These are phyloP conservation scores for Phaffomyces antillensis DNA, from an alignment of 805 yeast genomes.

Conservation along the genomic window DNA sequence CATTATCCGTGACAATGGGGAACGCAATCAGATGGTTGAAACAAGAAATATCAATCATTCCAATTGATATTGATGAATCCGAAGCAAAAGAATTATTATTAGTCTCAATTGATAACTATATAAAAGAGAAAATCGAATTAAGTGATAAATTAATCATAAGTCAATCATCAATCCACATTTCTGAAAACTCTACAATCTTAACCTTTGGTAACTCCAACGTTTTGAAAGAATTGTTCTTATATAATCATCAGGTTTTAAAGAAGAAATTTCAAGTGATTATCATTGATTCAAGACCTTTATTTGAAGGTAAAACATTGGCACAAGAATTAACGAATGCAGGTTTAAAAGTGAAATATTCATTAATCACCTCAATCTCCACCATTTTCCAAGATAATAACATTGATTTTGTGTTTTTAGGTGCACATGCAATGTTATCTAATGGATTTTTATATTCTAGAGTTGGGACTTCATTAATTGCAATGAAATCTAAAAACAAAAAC, in stretches of 20 bases:
- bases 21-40: constrained; percentile 96
- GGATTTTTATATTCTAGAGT: constrained; percentile 91
- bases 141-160: constrained; percentile 80
- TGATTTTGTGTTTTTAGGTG: constrained; percentile 88
- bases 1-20: constrained; percentile 92
- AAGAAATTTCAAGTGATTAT: constrained; percentile 75
- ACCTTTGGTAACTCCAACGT: constrained; percentile 89
- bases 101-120: constrained; percentile 69
- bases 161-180: constrained; percentile 70
- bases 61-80: constrained; percentile 52
- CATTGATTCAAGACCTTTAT: constrained; percentile 89
- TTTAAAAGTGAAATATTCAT: constrained; percentile 65
- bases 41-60: constrained; percentile 80
- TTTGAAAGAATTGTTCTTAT: constrained; percentile 62
- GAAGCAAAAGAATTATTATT: constrained; percentile 61
- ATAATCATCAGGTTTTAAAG: constrained; percentile 53
- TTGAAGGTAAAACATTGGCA: constrained; percentile 83
- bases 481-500: constrained; percentile 80
- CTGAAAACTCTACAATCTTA: constrained; percentile 68
- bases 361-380: constrained; percentile 73
- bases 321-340: constrained; percentile 54
- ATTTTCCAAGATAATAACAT: constrained; percentile 73
- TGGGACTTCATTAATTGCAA: constrained; percentile 90
- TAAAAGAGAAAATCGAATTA: constrained; percentile 76
- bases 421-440: constrained; percentile 94